Evolutionary conservation across 2,329 filamentous ascomycete genomes (phyloP), one percentile per base, ranked within the genome.

Genomic region (Calonectria leucothoes): DNA sequence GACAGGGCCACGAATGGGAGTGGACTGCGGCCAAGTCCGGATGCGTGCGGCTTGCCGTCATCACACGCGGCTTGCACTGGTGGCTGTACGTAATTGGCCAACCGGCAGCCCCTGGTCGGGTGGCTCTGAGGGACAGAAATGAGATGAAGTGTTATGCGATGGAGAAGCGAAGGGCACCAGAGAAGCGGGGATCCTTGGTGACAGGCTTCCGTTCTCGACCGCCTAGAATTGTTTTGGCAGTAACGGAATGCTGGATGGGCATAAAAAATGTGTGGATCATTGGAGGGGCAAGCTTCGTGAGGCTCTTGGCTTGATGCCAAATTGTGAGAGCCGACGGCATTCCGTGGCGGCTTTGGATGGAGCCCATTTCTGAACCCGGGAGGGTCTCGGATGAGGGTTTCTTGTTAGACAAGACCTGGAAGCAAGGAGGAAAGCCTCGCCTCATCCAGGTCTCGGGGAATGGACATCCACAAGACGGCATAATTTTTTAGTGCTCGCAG

Each of bases 141-240:
- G 66, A 69, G 66, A 69, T 69, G 66, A 69, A 69, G 66, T 49
- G 66, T 69, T 61, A 69, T 69, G 66, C 66, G 66, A 68, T n/a
- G 52, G 35, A 8, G 59, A 64, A 64, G 37, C 59, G 39, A 48
- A 25, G 35, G 39, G 59, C 35, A 64, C 20, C 37, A 64, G 14
- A 45, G 35, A 67, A 55, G 37, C 37, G 52, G 66, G 66, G 52
- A 69, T 29, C 52, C 66, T 61, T 37, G 66, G 27, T 59, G 66
- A 59, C 51, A 29, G 27, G 59, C n/a, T 45, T 25, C 48, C 17
- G 59, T 20, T 31, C 20, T 42, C 37, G 39, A 20, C 37, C 25
- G 45, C n/a, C 45, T 31, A 37, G 33, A 49, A 14, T 59, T 52
- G 66, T 49, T 68, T 55, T 68, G 59, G 25, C 31, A 17, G n/a